A percentile compares a stretch with the other conserved stretches of the same genome.
Evolutionary conservation across 2,329 filamentous ascomycete genomes (phyloP).

Genomic region (Apiospora marii): DNA sequence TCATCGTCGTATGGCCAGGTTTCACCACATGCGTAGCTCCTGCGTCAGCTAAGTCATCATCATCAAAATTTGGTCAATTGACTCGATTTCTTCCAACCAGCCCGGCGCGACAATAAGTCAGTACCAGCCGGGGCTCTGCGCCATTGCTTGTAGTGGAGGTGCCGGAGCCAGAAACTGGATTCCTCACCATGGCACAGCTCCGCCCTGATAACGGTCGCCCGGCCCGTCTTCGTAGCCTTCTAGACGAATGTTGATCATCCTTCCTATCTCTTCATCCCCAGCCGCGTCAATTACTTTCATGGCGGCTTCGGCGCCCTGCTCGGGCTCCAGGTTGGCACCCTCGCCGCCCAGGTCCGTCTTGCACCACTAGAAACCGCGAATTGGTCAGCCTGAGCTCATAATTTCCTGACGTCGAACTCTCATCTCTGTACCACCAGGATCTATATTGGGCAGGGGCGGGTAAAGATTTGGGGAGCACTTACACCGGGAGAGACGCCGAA

Average conservation of each 20-base stretch:
- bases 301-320: slow-evolving; percentile 47
- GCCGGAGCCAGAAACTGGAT: background rate
- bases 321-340: slow-evolving; percentile 50
- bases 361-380: slow-evolving; percentile 48
- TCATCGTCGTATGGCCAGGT: background rate
- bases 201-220: background rate
- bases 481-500: slow-evolving; percentile 55
- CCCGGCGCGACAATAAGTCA: too few species aligned
- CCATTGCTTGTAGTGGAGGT: background rate
- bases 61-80: too few species aligned
- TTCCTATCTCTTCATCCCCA: slow-evolving; percentile 46
- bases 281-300: slow-evolving; percentile 46
- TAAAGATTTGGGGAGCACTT: slow-evolving; percentile 30
- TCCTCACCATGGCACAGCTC: background rate
- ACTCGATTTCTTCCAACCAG: too few species aligned
- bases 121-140: background rate
- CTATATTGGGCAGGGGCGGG: too few species aligned
- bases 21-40: too few species aligned
- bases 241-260: slow-evolving; percentile 32
- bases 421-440: too few species aligned
- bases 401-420: background rate
- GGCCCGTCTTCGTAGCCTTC: slow-evolving; percentile 23
- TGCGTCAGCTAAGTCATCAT: too few species aligned
- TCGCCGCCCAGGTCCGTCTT: slow-evolving; percentile 53
- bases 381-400: background rate